Base-by-base conservation (phyloP, 805 yeast genomes). In the Yamadazyma akitaensis region DNA sequence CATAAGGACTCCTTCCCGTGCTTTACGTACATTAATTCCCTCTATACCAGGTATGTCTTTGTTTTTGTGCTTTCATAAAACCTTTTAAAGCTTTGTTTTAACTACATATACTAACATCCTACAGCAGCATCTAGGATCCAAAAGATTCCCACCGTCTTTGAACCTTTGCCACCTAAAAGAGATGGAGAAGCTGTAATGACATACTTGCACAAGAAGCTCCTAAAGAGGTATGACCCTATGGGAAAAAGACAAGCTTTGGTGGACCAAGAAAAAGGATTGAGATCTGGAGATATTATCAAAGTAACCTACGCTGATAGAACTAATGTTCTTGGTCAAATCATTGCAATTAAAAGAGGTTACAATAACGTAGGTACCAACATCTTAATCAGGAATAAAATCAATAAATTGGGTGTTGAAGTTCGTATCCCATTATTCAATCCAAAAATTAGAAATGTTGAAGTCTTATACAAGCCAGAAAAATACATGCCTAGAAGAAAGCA, bases 361-460 rank as follows among this genome's bases (percentile, higher is more conserved):
- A 76, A 81, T 51, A 83, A 81, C 34, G 68, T 86, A 37, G 89
- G 87, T 38, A 79, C 95, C 14, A 84, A 86, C 50, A 67, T 92
- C n/a, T 69, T 88, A 46, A 65, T 92, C 53, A 83, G 99, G 73
- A 88, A 90, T 62, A 88, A 85, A 61, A 73, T 88, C 55, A 76
- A 84, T 51, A 86, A 85, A 56, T 68, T 88, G n/a, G 96, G 96
- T 47, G 92, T 88, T 42, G 98, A 92, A 60, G 70, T 84, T 51
- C 75, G 92, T 51, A 80, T 90, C 40, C 91, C 92, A 25, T 67
- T 92, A 21, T 92, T 76, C 72, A 85, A 85, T 51, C 97, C 97
- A 7, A 73, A 81, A 45, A 76, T 94, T 46, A 79, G 82, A 51
- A 80, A 84, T 64, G 75, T 92, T 44, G 97, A 91, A 66, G 65